These are phyloP conservation scores for Nepenthes alata DNA, from an alignment of 179 eudicot species.

Conservation along the genomic window DNA sequence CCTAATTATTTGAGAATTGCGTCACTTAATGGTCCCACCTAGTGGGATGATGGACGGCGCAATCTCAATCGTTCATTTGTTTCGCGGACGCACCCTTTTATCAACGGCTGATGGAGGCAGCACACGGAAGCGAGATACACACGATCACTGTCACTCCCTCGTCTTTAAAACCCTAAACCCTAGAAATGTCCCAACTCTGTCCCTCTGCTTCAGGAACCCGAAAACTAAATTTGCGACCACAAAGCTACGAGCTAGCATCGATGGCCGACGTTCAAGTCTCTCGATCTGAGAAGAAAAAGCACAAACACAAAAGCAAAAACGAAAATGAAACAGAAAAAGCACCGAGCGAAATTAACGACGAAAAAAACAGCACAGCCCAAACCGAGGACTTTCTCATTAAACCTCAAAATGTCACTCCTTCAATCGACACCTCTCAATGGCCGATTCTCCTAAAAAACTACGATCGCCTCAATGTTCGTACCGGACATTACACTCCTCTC, in stretches of 20 bases:
- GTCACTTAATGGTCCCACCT: too few species aligned
- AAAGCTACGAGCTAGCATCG: slow-evolving; percentile 7
- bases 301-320: slow-evolving; percentile 34
- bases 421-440: slow-evolving; percentile 59
- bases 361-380: slow-evolving; percentile 6
- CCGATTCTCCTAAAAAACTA: slow-evolving; percentile 76
- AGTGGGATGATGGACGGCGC: too few species aligned
- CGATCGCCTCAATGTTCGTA: slow-evolving; percentile 60
- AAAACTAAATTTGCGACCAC: not conserved
- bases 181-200: not conserved
- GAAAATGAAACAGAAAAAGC: slow-evolving; percentile 3
- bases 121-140: too few species aligned
- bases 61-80: too few species aligned
- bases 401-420: slow-evolving; percentile 51
- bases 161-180: slow-evolving; percentile 1
- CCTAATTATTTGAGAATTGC: too few species aligned
- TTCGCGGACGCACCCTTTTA: too few species aligned
- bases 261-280: slow-evolving; percentile 42
- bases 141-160: not conserved
- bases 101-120: too few species aligned
- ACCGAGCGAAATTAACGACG: slow-evolving; percentile 5
- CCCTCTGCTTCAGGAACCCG: not conserved
- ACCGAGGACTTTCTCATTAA: slow-evolving; percentile 44
- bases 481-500: slow-evolving; percentile 83
- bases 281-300: slow-evolving; percentile 51